A percentile compares a stretch with the other conserved stretches of the same genome.
phyloP scores from a whole-genome alignment of 2,329 filamentous ascomycete genomes.

The Chaetoscypha palmicola region DNA sequence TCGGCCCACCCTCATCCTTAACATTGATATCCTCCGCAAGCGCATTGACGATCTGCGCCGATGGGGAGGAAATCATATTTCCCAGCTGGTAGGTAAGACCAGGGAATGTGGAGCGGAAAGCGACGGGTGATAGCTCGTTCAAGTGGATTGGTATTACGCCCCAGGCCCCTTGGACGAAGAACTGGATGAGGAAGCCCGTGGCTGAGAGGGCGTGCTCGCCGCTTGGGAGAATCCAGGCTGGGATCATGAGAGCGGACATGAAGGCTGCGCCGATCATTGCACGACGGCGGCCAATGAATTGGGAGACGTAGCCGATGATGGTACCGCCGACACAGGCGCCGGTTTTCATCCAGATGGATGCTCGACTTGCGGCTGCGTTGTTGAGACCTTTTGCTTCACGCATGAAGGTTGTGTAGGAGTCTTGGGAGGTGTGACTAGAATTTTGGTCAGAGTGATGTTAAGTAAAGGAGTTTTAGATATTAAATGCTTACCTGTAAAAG shows the following conservation, averaged over 20 bases:
- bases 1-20: constrained; percentile 44
- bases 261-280: constrained; percentile 55
- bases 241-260: constrained; percentile 64
- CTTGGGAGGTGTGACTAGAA: constrained; percentile 63
- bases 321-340: constrained; percentile 62
- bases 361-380: constrained; percentile 59
- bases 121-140: constrained; percentile 55
- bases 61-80: constrained; percentile 53
- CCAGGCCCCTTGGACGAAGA: constrained; percentile 70
- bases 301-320: constrained; percentile 56
- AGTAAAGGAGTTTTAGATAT: neutral
- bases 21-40: constrained; percentile 58
- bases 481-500: constrained; percentile 46
- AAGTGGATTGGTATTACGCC: constrained; percentile 50
- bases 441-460: neutral
- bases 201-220: constrained; percentile 57
- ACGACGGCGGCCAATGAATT: constrained; percentile 61
- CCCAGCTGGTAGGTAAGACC: constrained; percentile 58
- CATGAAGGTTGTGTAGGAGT: constrained; percentile 62
- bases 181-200: constrained; percentile 75
- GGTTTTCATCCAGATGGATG: constrained; percentile 58
- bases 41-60: constrained; percentile 68
- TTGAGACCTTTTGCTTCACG: constrained; percentile 61
- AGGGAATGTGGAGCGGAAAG: constrained; percentile 55
- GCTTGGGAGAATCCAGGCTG: constrained; percentile 67